Evolutionary conservation across 805 yeast species (phyloP), one percentile per base, ranked within the genome.

Genomic region (Wickerhamiella slavikovae): DNA sequence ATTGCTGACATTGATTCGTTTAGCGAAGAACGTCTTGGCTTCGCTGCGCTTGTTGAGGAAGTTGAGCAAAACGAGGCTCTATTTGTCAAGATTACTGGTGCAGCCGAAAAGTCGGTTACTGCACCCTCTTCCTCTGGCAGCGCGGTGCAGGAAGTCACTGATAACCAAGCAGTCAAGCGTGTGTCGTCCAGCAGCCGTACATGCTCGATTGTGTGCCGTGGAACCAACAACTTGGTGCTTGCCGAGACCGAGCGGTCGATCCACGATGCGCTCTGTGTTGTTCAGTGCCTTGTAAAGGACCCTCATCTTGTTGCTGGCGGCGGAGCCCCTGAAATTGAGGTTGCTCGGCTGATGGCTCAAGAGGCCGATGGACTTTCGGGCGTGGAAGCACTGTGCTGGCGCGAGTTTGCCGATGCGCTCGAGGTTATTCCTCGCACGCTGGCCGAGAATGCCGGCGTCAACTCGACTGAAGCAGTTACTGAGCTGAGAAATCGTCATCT

Each of bases 171-270:
- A 0, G 93, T 79, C 22, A 25, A 25, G 12, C 24, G 25, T n/a
- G 32, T 24, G 27, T 4, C 6, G 4, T 14, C 11, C 17, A 14
- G 15, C 17, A 12, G 29, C 12, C 22, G 29, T 8, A 42, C 47
- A 8, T 38, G 43, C 15, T 79, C 94, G 5, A 75, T 89, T 30
- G 69, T 89, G 29, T 75, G 91, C 40, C 74, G 98, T 52, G 99
- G 99, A 42, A 94, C 96, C 32, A 89, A 89, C 53, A 64, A 64
- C 38, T 66, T 80, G 57, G 73, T 85, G 30, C 60, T 89, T 34
- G 98, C 89, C 54, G 99, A 89, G 58, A 71, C 96, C 22, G 99
- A 89, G 51, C 73, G 99, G 56, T 83, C 96, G 3, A 60, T 89
- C 38, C 99, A 89, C 47, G 99, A 89, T 54, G 96, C 98, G 0